Evolutionary conservation across 2,329 filamentous ascomycete species (phyloP).

Genomic region (Diaporthe aspalathi): DNA sequence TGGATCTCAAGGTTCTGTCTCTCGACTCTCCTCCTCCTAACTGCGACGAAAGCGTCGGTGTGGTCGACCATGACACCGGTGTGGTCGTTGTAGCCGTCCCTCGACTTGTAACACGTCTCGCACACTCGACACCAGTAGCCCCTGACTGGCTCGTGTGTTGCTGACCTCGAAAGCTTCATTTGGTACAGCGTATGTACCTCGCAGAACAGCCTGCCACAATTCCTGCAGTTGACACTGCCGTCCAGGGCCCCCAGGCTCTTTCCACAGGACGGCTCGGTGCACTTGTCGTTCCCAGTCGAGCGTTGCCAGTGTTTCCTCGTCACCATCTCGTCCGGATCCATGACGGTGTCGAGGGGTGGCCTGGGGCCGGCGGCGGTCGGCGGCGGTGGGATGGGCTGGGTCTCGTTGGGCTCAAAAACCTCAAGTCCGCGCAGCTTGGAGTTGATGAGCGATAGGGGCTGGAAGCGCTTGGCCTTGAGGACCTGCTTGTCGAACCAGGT

Average conservation of each 20-base stretch:
- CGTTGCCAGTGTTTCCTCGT: slow-evolving; percentile 91
- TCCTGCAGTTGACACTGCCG: slow-evolving; percentile 91
- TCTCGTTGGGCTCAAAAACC: slow-evolving; percentile 92
- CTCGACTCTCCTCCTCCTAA: slow-evolving; percentile 83
- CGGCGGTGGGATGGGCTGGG: slow-evolving; percentile 54
- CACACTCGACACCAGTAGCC: slow-evolving; percentile 96
- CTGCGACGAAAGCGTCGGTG: slow-evolving; percentile 74
- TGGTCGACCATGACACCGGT: slow-evolving; percentile 78
- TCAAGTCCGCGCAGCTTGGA: slow-evolving; percentile 93
- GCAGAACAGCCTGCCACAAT: slow-evolving; percentile 93
- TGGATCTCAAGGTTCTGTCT: slow-evolving; percentile 89
- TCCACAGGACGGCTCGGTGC: slow-evolving; percentile 88
- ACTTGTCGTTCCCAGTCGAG: slow-evolving; percentile 77
- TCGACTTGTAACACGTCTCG: slow-evolving; percentile 98
- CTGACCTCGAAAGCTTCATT: slow-evolving; percentile 94
- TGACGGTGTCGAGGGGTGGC: slow-evolving; percentile 54
- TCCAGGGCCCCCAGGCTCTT: slow-evolving; percentile 82
- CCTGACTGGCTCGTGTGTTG: slow-evolving; percentile 87
- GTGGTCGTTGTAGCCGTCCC: slow-evolving; percentile 95
- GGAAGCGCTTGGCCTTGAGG: slow-evolving; percentile 91
- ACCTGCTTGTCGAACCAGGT: slow-evolving; percentile 98
- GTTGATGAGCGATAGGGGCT: slow-evolving; percentile 89
- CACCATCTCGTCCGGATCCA: slow-evolving; percentile 91
- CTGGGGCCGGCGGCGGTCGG: slow-evolving; percentile 52
- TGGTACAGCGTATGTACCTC: slow-evolving; percentile 99